Conservation (phyloP, 768 basidiomycete species). For the Pisolithus marmoratus region DNA sequence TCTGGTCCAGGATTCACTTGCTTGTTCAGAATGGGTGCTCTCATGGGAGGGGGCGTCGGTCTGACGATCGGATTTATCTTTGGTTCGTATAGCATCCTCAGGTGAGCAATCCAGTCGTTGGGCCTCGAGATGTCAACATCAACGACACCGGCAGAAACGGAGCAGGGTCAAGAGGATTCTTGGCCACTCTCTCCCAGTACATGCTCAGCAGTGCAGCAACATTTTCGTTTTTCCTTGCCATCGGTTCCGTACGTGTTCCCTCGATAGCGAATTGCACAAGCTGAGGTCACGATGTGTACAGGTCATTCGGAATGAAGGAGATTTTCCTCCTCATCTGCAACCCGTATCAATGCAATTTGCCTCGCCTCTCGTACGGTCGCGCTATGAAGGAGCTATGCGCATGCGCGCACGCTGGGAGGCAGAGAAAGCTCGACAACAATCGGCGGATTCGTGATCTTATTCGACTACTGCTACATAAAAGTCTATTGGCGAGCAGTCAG, state of each 20-base stretch:
- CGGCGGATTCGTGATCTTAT: conserved; percentile 6
- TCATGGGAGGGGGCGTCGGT: conserved; percentile 92
- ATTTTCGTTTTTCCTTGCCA: conserved; percentile 94
- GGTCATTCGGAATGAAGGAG: conserved; percentile 85
- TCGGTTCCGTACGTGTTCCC: conserved; percentile 67
- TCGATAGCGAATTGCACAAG: neutral
- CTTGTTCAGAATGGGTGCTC: conserved; percentile 75
- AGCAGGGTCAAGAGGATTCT: conserved; percentile 82
- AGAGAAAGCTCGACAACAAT: conserved; percentile 37
- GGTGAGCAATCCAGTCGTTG: conserved; percentile 45
- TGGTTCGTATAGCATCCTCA: conserved; percentile 85
- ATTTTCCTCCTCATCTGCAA: conserved; percentile 54
- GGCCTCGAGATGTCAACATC: neutral
- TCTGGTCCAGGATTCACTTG: conserved; percentile 5
- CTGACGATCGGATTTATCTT: conserved; percentile 97
- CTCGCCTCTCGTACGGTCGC: conserved; percentile 53
- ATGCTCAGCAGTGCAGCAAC: conserved; percentile 98
- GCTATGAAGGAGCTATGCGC: conserved; percentile 60
- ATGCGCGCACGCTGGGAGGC: conserved; percentile 75
- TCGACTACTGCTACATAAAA: conserved; percentile 4
- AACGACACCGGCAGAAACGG: conserved; percentile 54
- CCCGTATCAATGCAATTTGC: conserved; percentile 57
- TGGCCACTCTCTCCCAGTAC: conserved; percentile 93
- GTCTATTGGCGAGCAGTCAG: conserved; percentile 1
- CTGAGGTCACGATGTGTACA: conserved; percentile 23